A percentile compares a stretch with the other conserved stretches of the same genome.
Evolutionary conservation across 2,329 filamentous ascomycete genomes (phyloP).

Genomic region (Nothophoma quercina): DNA sequence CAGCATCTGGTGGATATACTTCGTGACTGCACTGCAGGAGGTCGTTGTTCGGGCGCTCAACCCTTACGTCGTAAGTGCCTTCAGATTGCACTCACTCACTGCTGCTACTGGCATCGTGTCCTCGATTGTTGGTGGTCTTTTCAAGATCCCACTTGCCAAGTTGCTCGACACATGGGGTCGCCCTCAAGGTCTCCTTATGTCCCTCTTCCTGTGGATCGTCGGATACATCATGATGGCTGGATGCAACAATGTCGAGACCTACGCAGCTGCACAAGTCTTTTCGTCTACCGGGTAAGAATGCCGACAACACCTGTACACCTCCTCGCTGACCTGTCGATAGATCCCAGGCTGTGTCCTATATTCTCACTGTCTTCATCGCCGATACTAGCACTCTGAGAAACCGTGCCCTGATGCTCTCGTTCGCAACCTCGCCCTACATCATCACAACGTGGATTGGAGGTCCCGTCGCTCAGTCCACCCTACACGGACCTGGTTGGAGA

Average conservation of each 20-base stretch:
- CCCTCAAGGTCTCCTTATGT: slow-evolving; percentile 41
- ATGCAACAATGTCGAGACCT: slow-evolving; percentile 65
- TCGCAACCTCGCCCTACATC: slow-evolving; percentile 69
- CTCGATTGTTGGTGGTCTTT: slow-evolving; percentile 42
- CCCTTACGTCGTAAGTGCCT: slow-evolving; percentile 49
- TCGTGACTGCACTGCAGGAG: slow-evolving; percentile 57
- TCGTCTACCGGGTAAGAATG: slow-evolving; percentile 66
- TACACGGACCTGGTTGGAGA: slow-evolving; percentile 65
- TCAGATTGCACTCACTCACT: slow-evolving; percentile 38
- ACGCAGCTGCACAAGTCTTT: slow-evolving; percentile 70
- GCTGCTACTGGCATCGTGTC: slow-evolving; percentile 45
- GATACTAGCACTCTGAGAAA: slow-evolving; percentile 71
- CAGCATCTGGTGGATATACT: slow-evolving; percentile 56
- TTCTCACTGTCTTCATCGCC: slow-evolving; percentile 69
- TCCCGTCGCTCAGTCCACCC: slow-evolving; percentile 63
- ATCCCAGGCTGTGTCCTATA: slow-evolving; percentile 52
- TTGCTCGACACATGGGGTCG: slow-evolving; percentile 50
- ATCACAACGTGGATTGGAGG: slow-evolving; percentile 70
- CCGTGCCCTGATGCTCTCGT: slow-evolving; percentile 68
- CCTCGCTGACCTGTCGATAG: background rate
- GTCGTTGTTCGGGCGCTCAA: slow-evolving; percentile 50
- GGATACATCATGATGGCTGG: slow-evolving; percentile 70
- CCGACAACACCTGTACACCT: slow-evolving; percentile 30
- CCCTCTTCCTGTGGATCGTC: slow-evolving; percentile 33
- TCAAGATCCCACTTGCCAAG: slow-evolving; percentile 49